Conservation (phyloP, 495 filamentous ascomycete genomes). For the Tuber melanosporum region DNA sequence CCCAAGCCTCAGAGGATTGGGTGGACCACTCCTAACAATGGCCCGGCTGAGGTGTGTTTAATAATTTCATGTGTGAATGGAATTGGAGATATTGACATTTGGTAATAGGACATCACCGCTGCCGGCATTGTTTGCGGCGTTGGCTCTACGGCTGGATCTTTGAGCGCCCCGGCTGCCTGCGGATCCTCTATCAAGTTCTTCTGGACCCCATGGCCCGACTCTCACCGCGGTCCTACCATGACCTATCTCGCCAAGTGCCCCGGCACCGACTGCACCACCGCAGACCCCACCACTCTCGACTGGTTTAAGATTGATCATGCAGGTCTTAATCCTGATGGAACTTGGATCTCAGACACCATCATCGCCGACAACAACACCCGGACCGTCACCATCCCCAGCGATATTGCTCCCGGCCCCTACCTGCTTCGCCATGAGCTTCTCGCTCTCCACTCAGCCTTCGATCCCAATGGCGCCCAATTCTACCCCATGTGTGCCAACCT, state of each 20-base stretch:
- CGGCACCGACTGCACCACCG: slow-evolving; percentile 59
- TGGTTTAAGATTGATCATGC: slow-evolving; percentile 71
- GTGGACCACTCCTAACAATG: slow-evolving; percentile 51
- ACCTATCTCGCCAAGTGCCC: slow-evolving; percentile 64
- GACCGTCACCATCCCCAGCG: slow-evolving; percentile 61
- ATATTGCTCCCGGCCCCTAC: slow-evolving; percentile 64
- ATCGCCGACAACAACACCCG: slow-evolving; percentile 59
- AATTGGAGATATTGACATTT: neutral
- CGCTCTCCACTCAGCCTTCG: slow-evolving; percentile 60
- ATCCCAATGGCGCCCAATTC: slow-evolving; percentile 62
- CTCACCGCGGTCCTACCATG: slow-evolving; percentile 65
- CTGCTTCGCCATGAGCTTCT: slow-evolving; percentile 79
- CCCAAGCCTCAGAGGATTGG: slow-evolving; percentile 47
- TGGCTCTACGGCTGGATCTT: slow-evolving; percentile 43
- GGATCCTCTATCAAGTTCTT: slow-evolving; percentile 56
- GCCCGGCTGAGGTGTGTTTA: slow-evolving; percentile 46
- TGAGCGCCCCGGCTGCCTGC: slow-evolving; percentile 50
- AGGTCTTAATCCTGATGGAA: slow-evolving; percentile 56
- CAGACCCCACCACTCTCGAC: slow-evolving; percentile 57
- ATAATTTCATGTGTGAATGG: neutral
- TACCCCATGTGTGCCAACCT: slow-evolving; percentile 77
- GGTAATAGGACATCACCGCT: slow-evolving; percentile 43
- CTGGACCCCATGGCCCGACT: slow-evolving; percentile 63
- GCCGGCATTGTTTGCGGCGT: slow-evolving; percentile 65
- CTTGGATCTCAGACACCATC: slow-evolving; percentile 63